Evolutionary conservation across 768 basidiomycete species (phyloP).

Genomic region (Clathrus columnatus): DNA sequence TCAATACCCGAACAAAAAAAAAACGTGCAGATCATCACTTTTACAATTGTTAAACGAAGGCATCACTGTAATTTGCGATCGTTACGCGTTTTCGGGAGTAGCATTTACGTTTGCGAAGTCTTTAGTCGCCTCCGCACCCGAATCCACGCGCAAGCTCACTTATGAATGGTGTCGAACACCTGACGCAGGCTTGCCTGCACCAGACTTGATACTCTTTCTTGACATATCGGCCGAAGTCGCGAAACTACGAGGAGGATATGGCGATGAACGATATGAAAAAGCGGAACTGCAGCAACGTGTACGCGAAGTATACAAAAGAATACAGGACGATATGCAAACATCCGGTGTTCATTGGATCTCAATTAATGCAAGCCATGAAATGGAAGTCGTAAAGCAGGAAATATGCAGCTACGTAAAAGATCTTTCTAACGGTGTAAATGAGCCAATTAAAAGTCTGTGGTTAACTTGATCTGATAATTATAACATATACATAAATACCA

Average conservation of each 20-base stretch:
- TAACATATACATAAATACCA: background rate
- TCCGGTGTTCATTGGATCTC: conserved; percentile 37
- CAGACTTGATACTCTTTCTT: conserved; percentile 84
- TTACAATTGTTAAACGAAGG: conserved; percentile 49
- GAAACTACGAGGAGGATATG: conserved; percentile 65
- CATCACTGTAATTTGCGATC: conserved; percentile 75
- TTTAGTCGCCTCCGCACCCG: conserved; percentile 39
- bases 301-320: conserved; percentile 45
- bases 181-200: conserved; percentile 80
- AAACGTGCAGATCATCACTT: conserved; percentile 45
- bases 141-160: conserved; percentile 36
- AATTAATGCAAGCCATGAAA: conserved; percentile 48
- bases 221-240: conserved; percentile 69
- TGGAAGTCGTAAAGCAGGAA: conserved; percentile 41
- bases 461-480: background rate
- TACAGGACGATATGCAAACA: conserved; percentile 43
- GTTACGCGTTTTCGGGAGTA: conserved; percentile 95
- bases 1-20: background rate
- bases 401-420: conserved; percentile 47
- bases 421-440: conserved; percentile 30
- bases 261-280: conserved; percentile 81
- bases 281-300: conserved; percentile 66
- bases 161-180: conserved; percentile 82
- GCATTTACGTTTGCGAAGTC: conserved; percentile 55
- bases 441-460: conserved; percentile 48